These are phyloP conservation scores for Xylariaceae sp. DNA, from an alignment of 2,329 filamentous ascomycete genomes.

Conservation along the genomic window DNA sequence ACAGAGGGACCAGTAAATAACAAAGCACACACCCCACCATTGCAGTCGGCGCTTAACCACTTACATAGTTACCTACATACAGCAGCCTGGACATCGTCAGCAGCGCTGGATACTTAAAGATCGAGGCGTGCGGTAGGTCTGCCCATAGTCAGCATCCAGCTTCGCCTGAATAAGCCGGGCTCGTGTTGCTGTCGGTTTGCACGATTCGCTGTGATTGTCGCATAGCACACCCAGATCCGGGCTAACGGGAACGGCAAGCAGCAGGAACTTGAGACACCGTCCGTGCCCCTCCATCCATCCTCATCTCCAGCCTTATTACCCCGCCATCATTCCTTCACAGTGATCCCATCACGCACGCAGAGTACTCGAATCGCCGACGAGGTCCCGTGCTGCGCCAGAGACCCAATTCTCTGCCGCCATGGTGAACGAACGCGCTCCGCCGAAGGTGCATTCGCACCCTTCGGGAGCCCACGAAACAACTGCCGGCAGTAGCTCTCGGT, in stretches of 20 bases:
- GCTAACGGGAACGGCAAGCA: neutral
- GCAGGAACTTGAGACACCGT: too few relatives aligned
- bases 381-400: constrained; percentile 3
- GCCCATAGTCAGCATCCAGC: neutral
- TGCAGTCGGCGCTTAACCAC: neutral
- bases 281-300: neutral
- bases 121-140: neutral
- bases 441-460: constrained; percentile 41
- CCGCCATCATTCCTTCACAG: neutral
- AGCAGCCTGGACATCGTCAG: too few relatives aligned
- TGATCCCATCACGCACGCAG: neutral
- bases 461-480: constrained; percentile 30
- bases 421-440: constrained; percentile 45
- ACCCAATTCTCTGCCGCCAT: constrained; percentile 30
- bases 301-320: too few relatives aligned
- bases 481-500: constrained; percentile 6
- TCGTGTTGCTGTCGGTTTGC: neutral
- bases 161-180: neutral
- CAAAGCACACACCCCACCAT: neutral
- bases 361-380: neutral
- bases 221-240: neutral
- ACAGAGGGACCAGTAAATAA: neutral
- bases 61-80: neutral
- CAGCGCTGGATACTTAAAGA: neutral
- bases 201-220: neutral